Percentiles rank a stretch among this genome's conserved stretches.
Conservation (phyloP, 495 filamentous ascomycete genomes). For the Aspergillus cavernicola region DNA sequence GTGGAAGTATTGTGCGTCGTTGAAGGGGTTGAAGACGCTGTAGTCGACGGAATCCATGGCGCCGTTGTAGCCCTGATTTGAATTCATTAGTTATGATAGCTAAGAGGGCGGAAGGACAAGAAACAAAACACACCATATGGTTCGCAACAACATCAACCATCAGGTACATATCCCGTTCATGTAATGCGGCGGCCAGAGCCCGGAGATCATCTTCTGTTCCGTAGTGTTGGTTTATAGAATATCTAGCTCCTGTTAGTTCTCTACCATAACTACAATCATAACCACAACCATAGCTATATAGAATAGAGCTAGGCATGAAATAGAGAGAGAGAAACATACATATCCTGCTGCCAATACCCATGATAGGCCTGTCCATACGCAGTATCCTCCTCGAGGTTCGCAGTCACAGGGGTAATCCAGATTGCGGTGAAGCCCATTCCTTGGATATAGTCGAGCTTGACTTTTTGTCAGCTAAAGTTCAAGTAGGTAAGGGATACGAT, state of each 20-base stretch:
- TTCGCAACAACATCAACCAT: slow-evolving; percentile 83
- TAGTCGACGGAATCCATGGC: slow-evolving; percentile 55
- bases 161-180: slow-evolving; percentile 63
- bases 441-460: slow-evolving; percentile 56
- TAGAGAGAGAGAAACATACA: slow-evolving; percentile 29
- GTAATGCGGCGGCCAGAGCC: slow-evolving; percentile 54
- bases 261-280: slow-evolving; percentile 1
- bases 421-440: slow-evolving; percentile 78
- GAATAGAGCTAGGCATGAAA: neutral
- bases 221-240: slow-evolving; percentile 60
- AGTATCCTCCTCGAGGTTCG: slow-evolving; percentile 51
- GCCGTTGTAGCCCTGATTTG: slow-evolving; percentile 52
- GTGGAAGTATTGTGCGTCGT: slow-evolving; percentile 62
- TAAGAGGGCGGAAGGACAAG: too few relatives aligned
- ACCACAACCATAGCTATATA: too few relatives aligned
- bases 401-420: slow-evolving; percentile 77
- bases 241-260: slow-evolving; percentile 26
- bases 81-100: neutral
- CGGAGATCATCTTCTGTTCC: slow-evolving; percentile 64
- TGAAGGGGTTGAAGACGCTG: slow-evolving; percentile 60
- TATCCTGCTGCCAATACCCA: slow-evolving; percentile 72
- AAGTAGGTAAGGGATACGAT: neutral
- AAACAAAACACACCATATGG: slow-evolving; percentile 63
- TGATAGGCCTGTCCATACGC: slow-evolving; percentile 60
- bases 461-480: slow-evolving; percentile 17